These are phyloP conservation scores for Penicillium desertorum DNA, from an alignment of 495 filamentous ascomycete species.

Conservation along the genomic window DNA sequence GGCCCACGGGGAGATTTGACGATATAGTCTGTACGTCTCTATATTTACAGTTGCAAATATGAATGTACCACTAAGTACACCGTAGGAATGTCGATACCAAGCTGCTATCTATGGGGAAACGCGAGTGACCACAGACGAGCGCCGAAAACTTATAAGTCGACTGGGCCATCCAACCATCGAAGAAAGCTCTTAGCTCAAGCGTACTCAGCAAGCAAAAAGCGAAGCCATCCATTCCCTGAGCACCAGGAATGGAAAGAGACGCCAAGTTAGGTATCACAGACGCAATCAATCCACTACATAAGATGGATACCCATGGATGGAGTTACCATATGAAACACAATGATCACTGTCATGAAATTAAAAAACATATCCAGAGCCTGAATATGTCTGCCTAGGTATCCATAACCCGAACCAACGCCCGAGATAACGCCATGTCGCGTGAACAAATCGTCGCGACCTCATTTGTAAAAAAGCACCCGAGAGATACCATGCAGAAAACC, in stretches of 20 bases:
- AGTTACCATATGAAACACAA: not conserved
- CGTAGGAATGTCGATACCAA: too few relatives aligned
- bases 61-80: too few relatives aligned
- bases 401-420: slow-evolving; percentile 15
- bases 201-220: not conserved
- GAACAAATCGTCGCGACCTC: not conserved
- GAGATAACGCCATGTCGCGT: slow-evolving; percentile 15
- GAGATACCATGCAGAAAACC: slow-evolving; percentile 10
- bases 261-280: not conserved
- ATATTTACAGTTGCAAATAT: too few relatives aligned
- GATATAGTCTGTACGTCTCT: too few relatives aligned
- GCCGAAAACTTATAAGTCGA: too few relatives aligned
- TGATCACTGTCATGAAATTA: not conserved
- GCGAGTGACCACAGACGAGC: too few relatives aligned
- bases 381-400: slow-evolving; percentile 2
- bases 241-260: not conserved
- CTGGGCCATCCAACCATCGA: too few relatives aligned
- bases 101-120: too few relatives aligned
- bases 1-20: not conserved
- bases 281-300: not conserved
- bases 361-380: not conserved
- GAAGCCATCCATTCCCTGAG: not conserved
- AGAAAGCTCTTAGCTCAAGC: not conserved
- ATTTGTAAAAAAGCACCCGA: slow-evolving; percentile 2
- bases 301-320: not conserved